These are phyloP conservation scores for Candida nonsorbophila DNA, from an alignment of 805 yeast species.

Conservation along the genomic window DNA sequence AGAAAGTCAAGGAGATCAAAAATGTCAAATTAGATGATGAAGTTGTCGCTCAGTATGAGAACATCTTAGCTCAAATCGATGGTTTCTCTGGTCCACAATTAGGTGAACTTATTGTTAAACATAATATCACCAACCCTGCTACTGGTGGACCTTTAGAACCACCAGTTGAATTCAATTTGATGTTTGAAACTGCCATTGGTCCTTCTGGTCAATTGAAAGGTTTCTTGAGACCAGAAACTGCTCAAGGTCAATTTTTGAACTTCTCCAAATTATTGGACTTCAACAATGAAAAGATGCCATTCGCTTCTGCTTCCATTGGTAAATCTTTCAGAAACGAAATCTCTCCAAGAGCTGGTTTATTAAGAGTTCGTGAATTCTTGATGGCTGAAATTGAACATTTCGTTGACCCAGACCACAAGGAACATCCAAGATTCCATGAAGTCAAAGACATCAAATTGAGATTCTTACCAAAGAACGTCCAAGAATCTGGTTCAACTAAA, in stretches of 20 bases:
- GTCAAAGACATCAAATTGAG: constrained; percentile 67
- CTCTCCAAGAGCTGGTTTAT: constrained; percentile 95
- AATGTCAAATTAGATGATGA: constrained; percentile 81
- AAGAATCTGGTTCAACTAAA: constrained; percentile 77
- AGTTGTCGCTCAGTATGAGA: constrained; percentile 75
- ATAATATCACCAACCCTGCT: constrained; percentile 86
- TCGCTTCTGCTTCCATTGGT: constrained; percentile 99
- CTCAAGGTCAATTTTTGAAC: constrained; percentile 98
- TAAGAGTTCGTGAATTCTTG: constrained; percentile 96
- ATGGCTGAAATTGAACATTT: constrained; percentile 99
- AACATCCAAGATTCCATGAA: constrained; percentile 73
- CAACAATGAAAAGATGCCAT: constrained; percentile 96
- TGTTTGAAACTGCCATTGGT: constrained; percentile 99
- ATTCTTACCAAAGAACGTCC: constrained; percentile 83
- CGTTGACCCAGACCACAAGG: constrained; percentile 88
- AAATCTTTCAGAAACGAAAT: constrained; percentile 98
- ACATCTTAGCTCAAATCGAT: constrained; percentile 86
- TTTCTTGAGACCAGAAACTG: constrained; percentile 96
- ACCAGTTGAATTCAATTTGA: constrained; percentile 93
- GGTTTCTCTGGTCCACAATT: constrained; percentile 91
- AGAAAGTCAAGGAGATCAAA: constrained; percentile 94
- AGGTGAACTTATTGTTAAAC: constrained; percentile 80
- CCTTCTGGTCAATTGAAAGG: constrained; percentile 97
- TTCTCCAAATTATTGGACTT: constrained; percentile 88
- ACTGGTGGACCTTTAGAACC: constrained; percentile 81